Base-by-base conservation (phyloP, 768 basidiomycete species). In the Porpolomopsis calyptriformis region DNA sequence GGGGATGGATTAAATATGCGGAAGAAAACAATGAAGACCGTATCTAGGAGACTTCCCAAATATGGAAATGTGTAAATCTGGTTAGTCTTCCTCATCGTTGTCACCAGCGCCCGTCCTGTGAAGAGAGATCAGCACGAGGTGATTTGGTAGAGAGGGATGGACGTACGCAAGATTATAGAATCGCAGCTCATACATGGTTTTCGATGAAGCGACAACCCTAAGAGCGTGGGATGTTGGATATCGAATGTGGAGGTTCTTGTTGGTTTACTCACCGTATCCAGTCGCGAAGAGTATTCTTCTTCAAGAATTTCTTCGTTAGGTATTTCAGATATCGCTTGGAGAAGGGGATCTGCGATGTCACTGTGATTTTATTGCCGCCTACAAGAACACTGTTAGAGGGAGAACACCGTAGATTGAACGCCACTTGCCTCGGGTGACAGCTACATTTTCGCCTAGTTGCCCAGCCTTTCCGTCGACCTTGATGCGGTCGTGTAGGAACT, bases 291-390 rank as follows among this genome's bases (percentile, higher is more conserved):
- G 74, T 70, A 71, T 93, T 92, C 80, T 96, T 96, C 79, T 98
- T 98, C 69, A 98, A 76, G 77, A 90, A 93, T 74, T 94, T 94
- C 78, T 98, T 98, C 52, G 94, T 97, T 50, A 98, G 75, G 71
- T 98, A 99, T 70, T 98, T 97, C 64, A 97, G 81, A 68, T 96
- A 97, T 47, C 89, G 78, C 72, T 98, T 98, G 42, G 94, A 97
- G 70, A 97, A 85, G 47, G 89, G 81, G 62, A 94, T 81, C 59
- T 71, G 81, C 44, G 91, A 83, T 43, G 82, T 80, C 55, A 98
- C 78, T 46, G 80, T 84, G 64, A 98, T 76, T 70, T 83, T 89
- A 60, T 72, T 82, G 66, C 77, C 79, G 52, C 80, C 85, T 88
- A 52, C 18, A 48, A 45, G 27, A 27, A 14, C 41, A 39, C 29